Conservation (phyloP, 805 yeast species). For the Wickerhamiella cacticola region DNA sequence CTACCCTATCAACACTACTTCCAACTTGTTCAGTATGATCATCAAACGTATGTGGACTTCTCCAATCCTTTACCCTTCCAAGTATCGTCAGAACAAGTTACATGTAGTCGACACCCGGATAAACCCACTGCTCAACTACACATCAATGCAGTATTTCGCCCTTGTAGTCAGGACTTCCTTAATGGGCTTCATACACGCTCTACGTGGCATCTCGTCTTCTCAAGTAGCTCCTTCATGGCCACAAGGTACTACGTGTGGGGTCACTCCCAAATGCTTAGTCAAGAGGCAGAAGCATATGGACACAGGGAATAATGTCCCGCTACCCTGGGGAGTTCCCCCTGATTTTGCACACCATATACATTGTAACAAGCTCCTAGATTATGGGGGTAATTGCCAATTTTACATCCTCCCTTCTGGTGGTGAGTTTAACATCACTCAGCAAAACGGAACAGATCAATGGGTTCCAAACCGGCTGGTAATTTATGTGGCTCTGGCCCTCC, state of each 20-base stretch:
- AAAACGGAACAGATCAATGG: background rate
- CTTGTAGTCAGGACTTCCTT: background rate
- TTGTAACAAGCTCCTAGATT: background rate
- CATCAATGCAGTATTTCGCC: background rate
- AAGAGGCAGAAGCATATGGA: background rate
- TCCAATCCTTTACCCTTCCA: too few species aligned
- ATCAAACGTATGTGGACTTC: background rate
- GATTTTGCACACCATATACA: background rate
- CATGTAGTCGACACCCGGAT: too few species aligned
- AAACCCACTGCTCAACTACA: background rate
- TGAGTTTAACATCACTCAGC: background rate
- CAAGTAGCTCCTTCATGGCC: background rate
- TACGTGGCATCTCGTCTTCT: background rate
- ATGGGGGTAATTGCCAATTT: conserved; percentile 4
- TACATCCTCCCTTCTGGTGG: conserved; percentile 8
- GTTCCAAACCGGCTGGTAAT: background rate
- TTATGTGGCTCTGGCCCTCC: background rate
- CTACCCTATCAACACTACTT: background rate
- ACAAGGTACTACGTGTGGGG: background rate
- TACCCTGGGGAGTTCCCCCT: background rate
- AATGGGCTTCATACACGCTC: background rate
- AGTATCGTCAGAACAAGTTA: too few species aligned
- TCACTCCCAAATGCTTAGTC: background rate
- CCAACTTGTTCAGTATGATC: background rate
- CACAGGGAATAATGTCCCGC: background rate